Percentiles rank a stretch among this genome's conserved stretches.
Conservation (phyloP, 768 basidiomycete genomes). For the Astraeus odoratus region DNA sequence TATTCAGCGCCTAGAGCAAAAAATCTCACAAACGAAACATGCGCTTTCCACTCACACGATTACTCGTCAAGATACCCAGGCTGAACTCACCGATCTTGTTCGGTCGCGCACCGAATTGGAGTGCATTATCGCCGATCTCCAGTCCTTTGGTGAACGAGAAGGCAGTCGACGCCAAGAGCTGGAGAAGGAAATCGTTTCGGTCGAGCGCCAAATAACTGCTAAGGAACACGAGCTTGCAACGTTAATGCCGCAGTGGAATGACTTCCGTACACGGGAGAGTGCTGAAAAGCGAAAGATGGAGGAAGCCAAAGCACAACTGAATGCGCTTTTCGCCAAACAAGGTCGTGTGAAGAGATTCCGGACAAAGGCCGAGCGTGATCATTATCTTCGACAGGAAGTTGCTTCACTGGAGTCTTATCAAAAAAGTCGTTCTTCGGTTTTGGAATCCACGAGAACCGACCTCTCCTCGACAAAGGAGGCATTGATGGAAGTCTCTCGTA, state of each 20-base stretch:
- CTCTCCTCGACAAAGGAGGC: slow-evolving; percentile 41
- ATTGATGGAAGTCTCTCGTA: slow-evolving; percentile 50
- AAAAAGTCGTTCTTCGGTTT: slow-evolving; percentile 44
- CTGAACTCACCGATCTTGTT: slow-evolving; percentile 82
- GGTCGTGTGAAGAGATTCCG: slow-evolving; percentile 82
- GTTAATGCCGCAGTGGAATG: slow-evolving; percentile 66
- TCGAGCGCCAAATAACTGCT: slow-evolving; percentile 54
- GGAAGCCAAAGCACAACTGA: slow-evolving; percentile 61
- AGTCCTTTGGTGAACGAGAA: slow-evolving; percentile 54
- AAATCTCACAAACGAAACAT: slow-evolving; percentile 65
- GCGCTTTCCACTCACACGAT: slow-evolving; percentile 61
- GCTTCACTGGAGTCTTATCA: slow-evolving; percentile 57
- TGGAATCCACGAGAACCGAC: slow-evolving; percentile 48
- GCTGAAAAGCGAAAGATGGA: slow-evolving; percentile 65
- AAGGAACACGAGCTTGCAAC: slow-evolving; percentile 59
- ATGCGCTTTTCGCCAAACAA: slow-evolving; percentile 82
- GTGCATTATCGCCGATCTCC: slow-evolving; percentile 75
- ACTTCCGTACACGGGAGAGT: slow-evolving; percentile 41
- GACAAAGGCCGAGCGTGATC: slow-evolving; percentile 77
- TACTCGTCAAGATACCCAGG: slow-evolving; percentile 67
- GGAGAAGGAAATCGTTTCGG: slow-evolving; percentile 53
- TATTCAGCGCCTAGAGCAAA: slow-evolving; percentile 64
- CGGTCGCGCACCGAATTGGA: slow-evolving; percentile 81
- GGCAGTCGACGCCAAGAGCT: slow-evolving; percentile 58
- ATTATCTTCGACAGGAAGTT: slow-evolving; percentile 76